Evolutionary conservation across 2,329 filamentous ascomycete genomes (phyloP), one percentile per base, ranked within the genome.

Genomic region (Talaromyces islandicus): DNA sequence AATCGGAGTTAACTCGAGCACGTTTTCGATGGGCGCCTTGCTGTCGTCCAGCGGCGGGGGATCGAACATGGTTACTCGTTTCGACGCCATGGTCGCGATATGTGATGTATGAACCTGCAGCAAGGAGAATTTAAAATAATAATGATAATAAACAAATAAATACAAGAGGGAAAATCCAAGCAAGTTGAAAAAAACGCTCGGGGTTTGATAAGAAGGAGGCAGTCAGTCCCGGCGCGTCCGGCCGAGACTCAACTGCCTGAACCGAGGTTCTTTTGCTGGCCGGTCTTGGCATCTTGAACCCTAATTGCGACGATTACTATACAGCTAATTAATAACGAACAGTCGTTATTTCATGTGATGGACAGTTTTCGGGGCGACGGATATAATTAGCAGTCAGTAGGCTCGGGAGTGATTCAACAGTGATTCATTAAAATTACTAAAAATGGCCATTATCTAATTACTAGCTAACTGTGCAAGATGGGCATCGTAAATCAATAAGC

Each of bases 1-100:
- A 57, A 97, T 81, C 65, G 91, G 89, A 3, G 89, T 94, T 67
- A 97, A 70, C 69, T 96, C 92, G 59, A 97, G 83, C 54, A 90
- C 88, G 75, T 95, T 93, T 78, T 97, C 93, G 64, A 97, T 95
- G 14, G 86, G 82, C 27, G 91, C 87, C 75, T 90, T 90, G 70
- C 83, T 82, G 52, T 85, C 78, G 71, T 96, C 87, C 32, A 86
- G 75, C 56, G 88, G 86, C 64, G 90, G 91, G 56, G 91, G 88
- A 69, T 86, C 84, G 65, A 96, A 85, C 58, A 95, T 82, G 0
- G 89, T 91, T 30, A 78, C 67, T 53, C 71, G 71, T 57, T 71
- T 70, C 25, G 63, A 54, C 12, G 38, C 35, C 51, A 53, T 58
- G 25, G 9, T 53, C 12, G 14, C 17, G 29, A 21, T 21, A 6